Percentiles rank a stretch among this genome's conserved stretches.
Evolutionary conservation across 805 yeast species (phyloP).

Genomic region (Monosporozyma yasuniensis): DNA sequence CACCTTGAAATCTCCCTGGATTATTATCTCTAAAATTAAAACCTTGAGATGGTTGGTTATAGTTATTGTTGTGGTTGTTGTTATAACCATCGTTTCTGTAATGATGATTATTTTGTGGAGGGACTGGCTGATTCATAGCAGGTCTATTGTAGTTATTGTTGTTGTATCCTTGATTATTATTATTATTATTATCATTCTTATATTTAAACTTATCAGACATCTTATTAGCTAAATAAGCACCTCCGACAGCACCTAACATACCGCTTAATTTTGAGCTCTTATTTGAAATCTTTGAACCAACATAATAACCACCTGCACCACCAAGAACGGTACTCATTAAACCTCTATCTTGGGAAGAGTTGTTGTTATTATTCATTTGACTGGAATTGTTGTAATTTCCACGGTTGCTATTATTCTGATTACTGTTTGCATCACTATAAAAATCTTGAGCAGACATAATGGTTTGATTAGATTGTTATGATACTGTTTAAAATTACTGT

Average conservation of each 20-base stretch:
- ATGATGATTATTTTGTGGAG: background rate
- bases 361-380: conserved; percentile 5
- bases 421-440: conserved; percentile 35
- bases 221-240: conserved; percentile 48
- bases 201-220: conserved; percentile 34
- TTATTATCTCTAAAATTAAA: background rate
- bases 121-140: background rate
- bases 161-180: conserved; percentile 1
- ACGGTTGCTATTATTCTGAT: conserved; percentile 9
- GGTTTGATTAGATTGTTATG: background rate
- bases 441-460: conserved; percentile 49
- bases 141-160: background rate
- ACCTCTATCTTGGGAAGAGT: conserved; percentile 7
- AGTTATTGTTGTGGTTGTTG: background rate
- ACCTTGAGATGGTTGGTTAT: background rate
- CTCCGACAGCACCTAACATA: conserved; percentile 45
- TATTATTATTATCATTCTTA: conserved; percentile 7
- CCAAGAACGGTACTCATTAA: conserved; percentile 30
- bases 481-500: too few relatives aligned
- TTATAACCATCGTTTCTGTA: background rate
- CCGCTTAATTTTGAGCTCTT: conserved; percentile 34
- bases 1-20: conserved; percentile 7
- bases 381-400: conserved; percentile 1
- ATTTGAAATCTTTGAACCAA: conserved; percentile 34
- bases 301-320: conserved; percentile 46